Base-by-base conservation (phyloP, 1,284 basidiomycete genomes). In the Anthracocystis walkeri region DNA sequence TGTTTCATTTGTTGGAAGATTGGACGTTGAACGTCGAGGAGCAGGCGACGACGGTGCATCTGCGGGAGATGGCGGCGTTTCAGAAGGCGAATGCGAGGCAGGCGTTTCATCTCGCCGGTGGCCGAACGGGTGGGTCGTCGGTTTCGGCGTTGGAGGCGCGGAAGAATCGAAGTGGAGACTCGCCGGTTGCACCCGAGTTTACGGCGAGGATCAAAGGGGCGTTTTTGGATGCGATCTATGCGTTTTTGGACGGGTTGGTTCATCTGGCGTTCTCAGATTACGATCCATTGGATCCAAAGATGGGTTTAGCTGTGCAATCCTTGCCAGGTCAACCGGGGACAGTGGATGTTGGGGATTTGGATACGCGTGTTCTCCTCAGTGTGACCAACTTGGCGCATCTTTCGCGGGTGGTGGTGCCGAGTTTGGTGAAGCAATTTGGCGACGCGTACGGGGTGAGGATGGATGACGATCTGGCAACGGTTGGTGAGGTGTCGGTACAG, bases 381-480 rank as follows among this genome's bases (percentile, higher is more conserved):
- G 89, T 98, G 21, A 94, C 94, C 11, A 97, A 98, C 84, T 90
- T 99, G 72, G 89, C 90, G 7, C 89, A 94, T 78, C 88, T 99
- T 23, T 90, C 90, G 58, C 88, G 89, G 54, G 87, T 87, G 0
- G 86, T 92, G 38, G 89, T 98, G 29, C 94, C 94, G 0, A 89
- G 88, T 65, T 91, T 98, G 89, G 88, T 94, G 58, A 89, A 88
- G 65, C 92, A 94, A 78, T 89, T 98, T 40, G 91, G 93, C 82
- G 90, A 88, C 59, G 90, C 91, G 0, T 92, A 96, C 82, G 91
- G 90, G 38, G 88, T 90, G 51, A 90, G 90, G 42, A 90, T 95
- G 75, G 87, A 89, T n/a, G 89, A 91, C 6, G 95, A 97, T 76
- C 89, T 90, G 77, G 88, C 93, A 89, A 91, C 91, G 16, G 86